These are phyloP conservation scores for Pythium insidiosum DNA, from an alignment of 352 stramenopile genomes.

Conservation along the genomic window DNA sequence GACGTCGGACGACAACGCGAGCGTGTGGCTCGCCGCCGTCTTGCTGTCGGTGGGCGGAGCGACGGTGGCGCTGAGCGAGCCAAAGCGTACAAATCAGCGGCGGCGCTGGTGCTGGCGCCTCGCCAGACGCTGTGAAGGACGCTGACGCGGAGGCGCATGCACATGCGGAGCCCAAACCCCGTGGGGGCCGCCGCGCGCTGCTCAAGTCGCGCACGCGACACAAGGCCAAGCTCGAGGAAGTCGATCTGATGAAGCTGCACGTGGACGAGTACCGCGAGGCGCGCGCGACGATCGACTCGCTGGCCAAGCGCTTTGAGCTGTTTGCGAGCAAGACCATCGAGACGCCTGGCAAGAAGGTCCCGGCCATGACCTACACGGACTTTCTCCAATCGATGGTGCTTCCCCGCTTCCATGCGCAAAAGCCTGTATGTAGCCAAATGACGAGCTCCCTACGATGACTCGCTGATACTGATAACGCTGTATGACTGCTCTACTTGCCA, in stretches of 20 bases:
- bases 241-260: constrained; percentile 55
- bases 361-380: constrained; percentile 75
- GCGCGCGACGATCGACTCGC: constrained; percentile 27
- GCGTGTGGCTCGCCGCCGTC: too few relatives aligned
- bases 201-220: constrained; percentile 60
- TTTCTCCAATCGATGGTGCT: constrained; percentile 73
- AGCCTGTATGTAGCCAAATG: constrained; percentile 25
- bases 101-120: background rate
- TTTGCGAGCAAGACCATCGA: constrained; percentile 45
- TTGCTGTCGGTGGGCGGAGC: too few relatives aligned
- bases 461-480: too few relatives aligned
- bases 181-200: constrained; percentile 25
- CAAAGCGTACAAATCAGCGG: background rate
- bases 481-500: too few relatives aligned
- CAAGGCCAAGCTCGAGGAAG: constrained; percentile 49
- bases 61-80: too few relatives aligned
- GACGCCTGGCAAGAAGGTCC: constrained; percentile 11
- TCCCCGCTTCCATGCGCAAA: constrained; percentile 52
- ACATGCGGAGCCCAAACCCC: constrained; percentile 8
- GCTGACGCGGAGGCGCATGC: background rate
- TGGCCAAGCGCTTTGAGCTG: constrained; percentile 40
- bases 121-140: background rate
- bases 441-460: background rate
- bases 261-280: constrained; percentile 54
- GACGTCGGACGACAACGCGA: too few relatives aligned